phyloP scores from a whole-genome alignment of 768 basidiomycete species.

The Leccinum obscurum region DNA sequence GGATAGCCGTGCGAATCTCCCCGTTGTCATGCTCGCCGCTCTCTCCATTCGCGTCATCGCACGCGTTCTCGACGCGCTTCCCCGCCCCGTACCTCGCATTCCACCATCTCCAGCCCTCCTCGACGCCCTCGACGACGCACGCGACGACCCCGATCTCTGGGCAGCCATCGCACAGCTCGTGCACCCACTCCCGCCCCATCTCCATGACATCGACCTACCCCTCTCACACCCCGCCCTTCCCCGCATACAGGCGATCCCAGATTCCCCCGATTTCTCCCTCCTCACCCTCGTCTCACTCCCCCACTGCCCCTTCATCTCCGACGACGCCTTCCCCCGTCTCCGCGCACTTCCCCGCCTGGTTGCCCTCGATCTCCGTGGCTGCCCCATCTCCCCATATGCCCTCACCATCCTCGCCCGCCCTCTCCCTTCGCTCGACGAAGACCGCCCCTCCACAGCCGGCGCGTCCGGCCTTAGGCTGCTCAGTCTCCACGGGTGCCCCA shows the following conservation, averaged over 20 bases:
- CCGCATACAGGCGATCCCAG: conserved; percentile 55
- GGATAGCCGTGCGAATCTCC: conserved; percentile 23
- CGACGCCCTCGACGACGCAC: conserved; percentile 30
- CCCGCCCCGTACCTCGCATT: conserved; percentile 35
- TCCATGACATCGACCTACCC: conserved; percentile 41
- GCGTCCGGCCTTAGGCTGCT: conserved; percentile 63
- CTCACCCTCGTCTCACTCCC: conserved; percentile 64
- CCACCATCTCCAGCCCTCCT: conserved; percentile 43
- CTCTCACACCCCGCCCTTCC: conserved; percentile 56
- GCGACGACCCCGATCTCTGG: conserved; percentile 67
- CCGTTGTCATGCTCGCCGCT: conserved; percentile 35
- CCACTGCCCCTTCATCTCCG: conserved; percentile 54
- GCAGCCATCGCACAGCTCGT: conserved; percentile 61
- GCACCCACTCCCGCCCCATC: conserved; percentile 46
- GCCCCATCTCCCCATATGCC: conserved; percentile 51
- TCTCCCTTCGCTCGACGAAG: not conserved
- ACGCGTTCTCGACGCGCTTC: conserved; percentile 40
- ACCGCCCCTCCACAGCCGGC: conserved; percentile 34
- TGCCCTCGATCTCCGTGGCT: conserved; percentile 66
- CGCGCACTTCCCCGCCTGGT: conserved; percentile 52
- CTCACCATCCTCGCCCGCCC: conserved; percentile 53
- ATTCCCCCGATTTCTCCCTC: conserved; percentile 58
- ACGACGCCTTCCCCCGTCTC: conserved; percentile 52
- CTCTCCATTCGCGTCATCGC: conserved; percentile 51
- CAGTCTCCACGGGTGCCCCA: conserved; percentile 51